phyloP scores from a whole-genome alignment of 495 filamentous ascomycete species.

The Glonium stellatum region DNA sequence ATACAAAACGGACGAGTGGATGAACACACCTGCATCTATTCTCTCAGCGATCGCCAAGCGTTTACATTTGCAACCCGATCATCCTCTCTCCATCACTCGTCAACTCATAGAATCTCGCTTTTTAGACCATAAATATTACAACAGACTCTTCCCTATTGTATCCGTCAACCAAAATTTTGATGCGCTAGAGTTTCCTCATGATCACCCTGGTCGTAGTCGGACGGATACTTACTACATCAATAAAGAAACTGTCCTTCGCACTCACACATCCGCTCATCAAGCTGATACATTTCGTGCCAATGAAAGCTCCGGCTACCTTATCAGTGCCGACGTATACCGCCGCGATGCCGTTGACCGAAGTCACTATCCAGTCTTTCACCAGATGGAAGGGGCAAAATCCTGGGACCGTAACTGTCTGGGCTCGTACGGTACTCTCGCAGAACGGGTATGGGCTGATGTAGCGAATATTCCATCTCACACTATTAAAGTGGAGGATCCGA shows the following conservation, averaged over 20 bases:
- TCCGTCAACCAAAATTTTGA: conserved; percentile 86
- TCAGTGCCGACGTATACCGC: conserved; percentile 93
- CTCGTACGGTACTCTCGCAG: conserved; percentile 40
- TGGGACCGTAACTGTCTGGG: conserved; percentile 68
- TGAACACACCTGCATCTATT: conserved; percentile 72
- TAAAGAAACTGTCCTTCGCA: conserved; percentile 71
- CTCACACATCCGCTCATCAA: conserved; percentile 91
- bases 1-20: conserved; percentile 73
- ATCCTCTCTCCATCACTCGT: conserved; percentile 85
- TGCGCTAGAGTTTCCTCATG: conserved; percentile 79
- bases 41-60: conserved; percentile 62
- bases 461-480: conserved; percentile 68
- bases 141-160: conserved; percentile 76
- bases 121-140: conserved; percentile 67
- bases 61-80: conserved; percentile 78
- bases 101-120: conserved; percentile 89
- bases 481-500: conserved; percentile 74
- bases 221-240: conserved; percentile 98
- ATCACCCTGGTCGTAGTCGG: conserved; percentile 81
- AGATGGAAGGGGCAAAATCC: conserved; percentile 91
- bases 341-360: conserved; percentile 89
- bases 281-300: conserved; percentile 70
- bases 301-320: conserved; percentile 70
- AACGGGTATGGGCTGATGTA: conserved; percentile 49
- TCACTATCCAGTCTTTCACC: conserved; percentile 96